These are phyloP conservation scores for Chalciporus sphaerocephalus DNA, from an alignment of 768 basidiomycete genomes.

Conservation along the genomic window DNA sequence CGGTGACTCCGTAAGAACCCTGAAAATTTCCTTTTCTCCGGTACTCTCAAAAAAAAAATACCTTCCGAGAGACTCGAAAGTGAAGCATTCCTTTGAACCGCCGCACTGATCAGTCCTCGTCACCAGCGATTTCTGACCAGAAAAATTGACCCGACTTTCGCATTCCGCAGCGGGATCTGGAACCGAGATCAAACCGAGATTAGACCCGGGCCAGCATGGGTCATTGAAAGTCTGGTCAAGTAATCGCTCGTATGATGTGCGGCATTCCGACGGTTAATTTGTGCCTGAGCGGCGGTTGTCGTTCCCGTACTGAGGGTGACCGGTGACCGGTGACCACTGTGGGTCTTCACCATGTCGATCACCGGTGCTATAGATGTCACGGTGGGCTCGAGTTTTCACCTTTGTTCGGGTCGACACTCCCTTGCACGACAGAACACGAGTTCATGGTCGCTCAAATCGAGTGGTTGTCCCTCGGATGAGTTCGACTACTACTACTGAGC, in stretches of 20 bases:
- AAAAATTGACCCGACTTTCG: too few relatives aligned
- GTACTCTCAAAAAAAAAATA: too few relatives aligned
- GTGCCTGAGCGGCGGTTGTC: slow-evolving; percentile 26
- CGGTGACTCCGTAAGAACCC: too few relatives aligned
- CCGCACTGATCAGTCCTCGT: too few relatives aligned
- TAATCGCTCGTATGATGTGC: slow-evolving; percentile 18
- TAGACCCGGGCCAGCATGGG: too few relatives aligned
- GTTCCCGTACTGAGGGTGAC: slow-evolving; percentile 24
- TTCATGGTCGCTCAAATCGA: neutral
- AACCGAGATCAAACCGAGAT: too few relatives aligned
- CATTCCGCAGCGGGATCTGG: too few relatives aligned
- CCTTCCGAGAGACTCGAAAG: too few relatives aligned
- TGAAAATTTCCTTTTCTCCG: too few relatives aligned
- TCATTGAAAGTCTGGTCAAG: slow-evolving; percentile 12
- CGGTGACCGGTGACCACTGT: too few relatives aligned
- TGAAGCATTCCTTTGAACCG: too few relatives aligned
- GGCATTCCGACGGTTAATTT: slow-evolving; percentile 17
- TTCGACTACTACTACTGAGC: neutral
- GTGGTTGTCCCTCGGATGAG: neutral
- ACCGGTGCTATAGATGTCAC: slow-evolving; percentile 36
- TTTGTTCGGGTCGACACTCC: neutral
- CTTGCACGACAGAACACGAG: slow-evolving; percentile 35
- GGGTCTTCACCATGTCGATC: slow-evolving; percentile 21
- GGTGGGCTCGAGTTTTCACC: neutral
- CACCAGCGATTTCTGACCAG: too few relatives aligned